Conservation (phyloP, 345 rosid species). For the Lepidium sativum region DNA sequence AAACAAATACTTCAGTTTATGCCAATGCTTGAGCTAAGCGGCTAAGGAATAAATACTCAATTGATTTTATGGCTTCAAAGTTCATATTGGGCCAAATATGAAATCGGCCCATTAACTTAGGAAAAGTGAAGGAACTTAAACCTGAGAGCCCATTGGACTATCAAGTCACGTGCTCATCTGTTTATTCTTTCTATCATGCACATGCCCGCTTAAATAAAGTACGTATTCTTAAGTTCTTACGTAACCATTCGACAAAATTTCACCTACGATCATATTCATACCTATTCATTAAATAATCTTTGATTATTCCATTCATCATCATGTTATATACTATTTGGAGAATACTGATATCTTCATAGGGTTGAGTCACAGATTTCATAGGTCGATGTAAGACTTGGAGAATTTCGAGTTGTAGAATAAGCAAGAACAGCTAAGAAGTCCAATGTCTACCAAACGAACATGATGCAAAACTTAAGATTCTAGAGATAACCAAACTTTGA, state of each 20-base stretch:
- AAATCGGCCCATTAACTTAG: background rate
- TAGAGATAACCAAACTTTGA: conserved; percentile 52
- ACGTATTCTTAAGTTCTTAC: too few species aligned
- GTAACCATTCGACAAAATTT: too few species aligned
- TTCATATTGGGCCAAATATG: background rate
- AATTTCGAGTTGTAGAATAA: conserved; percentile 79
- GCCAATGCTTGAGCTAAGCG: too few species aligned
- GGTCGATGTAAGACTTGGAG: conserved; percentile 69
- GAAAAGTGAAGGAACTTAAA: too few species aligned
- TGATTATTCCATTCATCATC: too few species aligned
- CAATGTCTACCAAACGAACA: conserved; percentile 82
- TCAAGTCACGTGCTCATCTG: background rate
- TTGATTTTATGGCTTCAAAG: background rate
- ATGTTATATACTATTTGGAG: too few species aligned
- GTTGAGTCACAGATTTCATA: conserved; percentile 24
- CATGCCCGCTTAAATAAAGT: background rate
- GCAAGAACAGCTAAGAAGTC: conserved; percentile 66
- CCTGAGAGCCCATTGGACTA: background rate
- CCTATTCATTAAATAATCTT: too few species aligned
- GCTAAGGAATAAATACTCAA: too few species aligned
- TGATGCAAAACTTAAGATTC: conserved; percentile 71
- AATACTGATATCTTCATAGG: too few species aligned
- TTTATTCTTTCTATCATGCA: background rate
- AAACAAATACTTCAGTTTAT: too few species aligned
- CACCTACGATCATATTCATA: too few species aligned